Percentiles rank a stretch among this genome's conserved stretches.
Conservation (phyloP, 106 monocot genomes). For the Triglochin maritima region DNA sequence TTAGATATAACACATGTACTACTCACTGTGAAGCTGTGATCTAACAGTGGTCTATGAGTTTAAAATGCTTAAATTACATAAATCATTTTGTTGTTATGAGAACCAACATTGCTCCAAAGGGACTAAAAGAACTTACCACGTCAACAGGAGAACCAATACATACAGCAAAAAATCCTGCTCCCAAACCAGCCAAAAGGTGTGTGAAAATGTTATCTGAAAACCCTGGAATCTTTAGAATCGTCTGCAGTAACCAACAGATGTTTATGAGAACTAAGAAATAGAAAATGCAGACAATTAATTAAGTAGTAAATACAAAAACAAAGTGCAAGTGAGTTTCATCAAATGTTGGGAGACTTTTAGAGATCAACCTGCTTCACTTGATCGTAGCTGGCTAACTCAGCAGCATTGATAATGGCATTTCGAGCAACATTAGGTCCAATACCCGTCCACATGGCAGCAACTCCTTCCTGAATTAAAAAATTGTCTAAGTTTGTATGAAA, state of each 20-base stretch:
- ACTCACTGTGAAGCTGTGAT: too few relatives aligned
- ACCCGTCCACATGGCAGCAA: conserved; percentile 82
- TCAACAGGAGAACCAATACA: conserved; percentile 96
- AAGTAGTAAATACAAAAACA: background rate
- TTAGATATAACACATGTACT: too few relatives aligned
- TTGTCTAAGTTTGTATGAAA: background rate
- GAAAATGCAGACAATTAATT: background rate
- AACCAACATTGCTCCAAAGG: background rate
- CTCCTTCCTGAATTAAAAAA: conserved; percentile 48
- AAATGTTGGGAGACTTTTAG: background rate
- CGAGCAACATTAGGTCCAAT: conserved; percentile 94
- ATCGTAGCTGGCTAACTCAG: conserved; percentile 97
- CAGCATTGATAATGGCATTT: conserved; percentile 98
- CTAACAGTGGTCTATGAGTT: too few relatives aligned
- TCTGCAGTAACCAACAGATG: conserved; percentile 28
- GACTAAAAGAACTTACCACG: conserved; percentile 48
- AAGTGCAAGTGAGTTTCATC: background rate
- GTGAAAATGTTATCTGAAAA: conserved; percentile 80
- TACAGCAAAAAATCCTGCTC: conserved; percentile 87
- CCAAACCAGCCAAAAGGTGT: conserved; percentile 80
- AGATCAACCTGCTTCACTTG: conserved; percentile 79
- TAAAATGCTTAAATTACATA: too few relatives aligned
- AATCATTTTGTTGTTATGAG: too few relatives aligned
- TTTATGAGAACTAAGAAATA: background rate
- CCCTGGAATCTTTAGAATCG: conserved; percentile 80